Evolutionary conservation across 208 protist genomes (phyloP), one percentile per base, ranked within the genome.

Genomic region (Herpetomonas muscarum): DNA sequence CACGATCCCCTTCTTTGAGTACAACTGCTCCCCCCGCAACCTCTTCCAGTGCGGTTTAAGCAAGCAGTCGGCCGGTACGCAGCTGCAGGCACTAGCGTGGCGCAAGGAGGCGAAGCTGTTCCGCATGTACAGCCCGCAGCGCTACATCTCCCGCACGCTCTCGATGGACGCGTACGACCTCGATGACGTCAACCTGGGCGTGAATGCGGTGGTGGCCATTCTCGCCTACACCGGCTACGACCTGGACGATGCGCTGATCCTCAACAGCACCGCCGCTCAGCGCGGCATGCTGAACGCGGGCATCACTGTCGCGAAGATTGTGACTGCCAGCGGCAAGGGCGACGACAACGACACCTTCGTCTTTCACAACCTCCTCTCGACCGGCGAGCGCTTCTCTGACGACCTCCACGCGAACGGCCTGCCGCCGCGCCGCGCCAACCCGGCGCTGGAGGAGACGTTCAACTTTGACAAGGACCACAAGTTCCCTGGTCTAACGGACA

Each of bases 1-100:
- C 28, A 85, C 99, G 0, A 99, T 99, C 28, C 99, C 99, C 41
- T 99, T 99, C 75, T 99, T 97, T 47, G 97, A 99, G 77, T 96
- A 98, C 81, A 99, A 99, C 81, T 99, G 99, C 85, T 98, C 87
- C n/a, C 99, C 99, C 32, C 81, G 99, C 52, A 99, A 99, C 76
- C 98, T 99, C 74, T 99, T 99, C 80, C 98, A 99, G 86, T 99
- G 98, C 76, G 92, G 98, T 56, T 99, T 99, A 82, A 97, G 89
- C 31, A 99, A 99, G 76, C 99, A 99, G 74, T 99, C 98, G 12
- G 98, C 99, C 78, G 99, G 97, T 36, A 98, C 92, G 10, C 97
- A 99, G 62, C 60, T 89, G 52, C 89, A 98, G 55, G 72, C 89
- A 2, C 76, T 97, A 26, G 53, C 65, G 46, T 94, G 98, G 80